Base-by-base conservation (phyloP, 208 protist species). In the Kentomonas sorsogonicus region DNA sequence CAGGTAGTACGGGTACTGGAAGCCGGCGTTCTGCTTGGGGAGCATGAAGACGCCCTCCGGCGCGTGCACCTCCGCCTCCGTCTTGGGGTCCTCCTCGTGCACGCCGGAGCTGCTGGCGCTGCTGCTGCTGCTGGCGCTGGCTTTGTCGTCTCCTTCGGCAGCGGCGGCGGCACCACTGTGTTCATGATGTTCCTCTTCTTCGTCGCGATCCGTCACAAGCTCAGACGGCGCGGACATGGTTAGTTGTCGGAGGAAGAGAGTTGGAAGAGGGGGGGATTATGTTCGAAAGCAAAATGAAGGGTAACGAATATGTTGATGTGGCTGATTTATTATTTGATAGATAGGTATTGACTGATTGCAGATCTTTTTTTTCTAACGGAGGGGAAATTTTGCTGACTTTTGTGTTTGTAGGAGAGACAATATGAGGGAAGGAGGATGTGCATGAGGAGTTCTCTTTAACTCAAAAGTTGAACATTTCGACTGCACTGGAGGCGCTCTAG, bases 1-100 rank as follows among this genome's bases (percentile, higher is more conserved):
- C 34, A 93, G 57, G 59, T 78, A 93, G 64, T 83, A 88, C 9
- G 86, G 86, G 36, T 90, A 82, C 56, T 88, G 79, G 40, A 93
- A 90, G 16, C 70, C 82, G 11, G 58, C 63, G 69, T 93, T 93
- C 57, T 88, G 82, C 46, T 70, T 76, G 4, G 66, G 66, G n/a
- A 86, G 60, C 4, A 93, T 50, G 48, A 93, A 93, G 61, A 67
- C 77, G 29, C 90, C 77, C 18, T 62, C 46, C 2, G 83, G 82
- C 22, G 85, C 59, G 22, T 72, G 3, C 15, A 72, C 47, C 29
- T 70, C 53, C 18, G 39, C 25, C 66, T 72, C 60, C 22, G 53
- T 36, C 0, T 43, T 61, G 15, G 33, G 7, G 5, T 5, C 33
- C 11, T 36, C 33, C 11, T 36, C 33, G 11, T 36, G 11, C 33